phyloP scores from a whole-genome alignment of 176 grass and related monocot genomes.

The Rhynchospora breviuscula region DNA sequence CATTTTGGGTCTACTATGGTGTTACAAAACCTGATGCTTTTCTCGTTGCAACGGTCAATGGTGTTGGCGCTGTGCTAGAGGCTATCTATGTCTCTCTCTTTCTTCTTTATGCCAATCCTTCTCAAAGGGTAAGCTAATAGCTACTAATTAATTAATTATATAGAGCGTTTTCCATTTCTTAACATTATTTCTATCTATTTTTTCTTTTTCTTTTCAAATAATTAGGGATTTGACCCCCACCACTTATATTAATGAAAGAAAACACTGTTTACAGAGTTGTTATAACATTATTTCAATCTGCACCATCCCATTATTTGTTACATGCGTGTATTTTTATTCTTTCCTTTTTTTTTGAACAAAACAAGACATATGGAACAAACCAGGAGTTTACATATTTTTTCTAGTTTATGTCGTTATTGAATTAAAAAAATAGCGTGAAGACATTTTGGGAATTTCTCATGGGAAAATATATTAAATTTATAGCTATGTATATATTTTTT shows the following conservation, averaged over 20 bases:
- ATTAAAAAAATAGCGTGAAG: too few relatives aligned
- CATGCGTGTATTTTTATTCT: too few relatives aligned
- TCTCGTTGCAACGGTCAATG: conserved; percentile 57
- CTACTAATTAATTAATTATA: not conserved
- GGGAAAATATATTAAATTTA: not conserved
- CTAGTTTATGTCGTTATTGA: too few relatives aligned
- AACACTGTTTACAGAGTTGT: too few relatives aligned
- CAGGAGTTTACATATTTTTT: too few relatives aligned
- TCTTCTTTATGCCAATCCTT: conserved; percentile 31
- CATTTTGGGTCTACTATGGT: conserved; percentile 69
- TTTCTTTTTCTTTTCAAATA: not conserved
- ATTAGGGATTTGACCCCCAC: too few relatives aligned
- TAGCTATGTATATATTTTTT: not conserved
- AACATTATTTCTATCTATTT: not conserved
- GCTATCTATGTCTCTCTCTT: conserved; percentile 47
- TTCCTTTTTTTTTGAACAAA: too few relatives aligned
- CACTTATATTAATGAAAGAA: too few relatives aligned
- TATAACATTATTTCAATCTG: too few relatives aligned
- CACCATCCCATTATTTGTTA: too few relatives aligned
- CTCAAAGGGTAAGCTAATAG: conserved; percentile 34
- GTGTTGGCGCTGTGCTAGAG: conserved; percentile 44
- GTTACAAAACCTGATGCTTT: conserved; percentile 56
- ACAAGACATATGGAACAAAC: too few relatives aligned
- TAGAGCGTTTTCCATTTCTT: not conserved
- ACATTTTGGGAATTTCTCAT: not conserved